Conservation (phyloP, 2,329 filamentous ascomycete species). For the Penicillium digitatum region DNA sequence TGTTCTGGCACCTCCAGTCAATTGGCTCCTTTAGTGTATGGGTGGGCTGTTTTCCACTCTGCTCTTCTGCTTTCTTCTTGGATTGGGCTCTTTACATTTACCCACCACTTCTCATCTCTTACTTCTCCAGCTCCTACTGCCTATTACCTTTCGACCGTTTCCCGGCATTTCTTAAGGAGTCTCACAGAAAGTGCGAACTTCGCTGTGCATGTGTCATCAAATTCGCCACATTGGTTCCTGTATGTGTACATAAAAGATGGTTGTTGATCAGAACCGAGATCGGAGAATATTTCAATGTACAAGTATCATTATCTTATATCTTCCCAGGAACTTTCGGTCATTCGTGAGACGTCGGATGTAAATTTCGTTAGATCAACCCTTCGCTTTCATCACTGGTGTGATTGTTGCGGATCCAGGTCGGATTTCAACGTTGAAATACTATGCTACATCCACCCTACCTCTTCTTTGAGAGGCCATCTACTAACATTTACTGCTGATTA, state of each 20-base stretch:
- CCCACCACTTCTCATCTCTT: neutral
- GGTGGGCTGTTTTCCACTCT: constrained; percentile 4
- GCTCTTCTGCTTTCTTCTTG: neutral
- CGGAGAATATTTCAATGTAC: constrained; percentile 13
- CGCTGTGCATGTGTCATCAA: constrained; percentile 1
- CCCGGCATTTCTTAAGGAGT: constrained; percentile 15
- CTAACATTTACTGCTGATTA: neutral
- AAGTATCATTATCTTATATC: neutral
- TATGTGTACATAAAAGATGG: constrained; percentile 17
- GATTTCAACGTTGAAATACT: too few species aligned
- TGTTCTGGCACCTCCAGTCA: neutral
- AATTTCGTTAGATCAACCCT: neutral
- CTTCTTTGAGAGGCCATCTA: neutral
- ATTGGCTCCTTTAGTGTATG: neutral
- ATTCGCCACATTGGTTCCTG: neutral
- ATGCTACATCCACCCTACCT: neutral
- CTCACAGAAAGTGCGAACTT: neutral
- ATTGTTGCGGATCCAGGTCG: neutral
- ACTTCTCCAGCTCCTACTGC: neutral
- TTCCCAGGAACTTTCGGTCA: neutral
- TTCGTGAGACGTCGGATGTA: neutral
- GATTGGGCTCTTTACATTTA: neutral
- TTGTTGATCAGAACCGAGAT: constrained; percentile 7
- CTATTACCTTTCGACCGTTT: neutral
- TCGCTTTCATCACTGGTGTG: neutral